A percentile compares a stretch with the other conserved stretches of the same genome.
Evolutionary conservation across 345 rosid genomes (phyloP).

Genomic region (Cochlearia excelsa): DNA sequence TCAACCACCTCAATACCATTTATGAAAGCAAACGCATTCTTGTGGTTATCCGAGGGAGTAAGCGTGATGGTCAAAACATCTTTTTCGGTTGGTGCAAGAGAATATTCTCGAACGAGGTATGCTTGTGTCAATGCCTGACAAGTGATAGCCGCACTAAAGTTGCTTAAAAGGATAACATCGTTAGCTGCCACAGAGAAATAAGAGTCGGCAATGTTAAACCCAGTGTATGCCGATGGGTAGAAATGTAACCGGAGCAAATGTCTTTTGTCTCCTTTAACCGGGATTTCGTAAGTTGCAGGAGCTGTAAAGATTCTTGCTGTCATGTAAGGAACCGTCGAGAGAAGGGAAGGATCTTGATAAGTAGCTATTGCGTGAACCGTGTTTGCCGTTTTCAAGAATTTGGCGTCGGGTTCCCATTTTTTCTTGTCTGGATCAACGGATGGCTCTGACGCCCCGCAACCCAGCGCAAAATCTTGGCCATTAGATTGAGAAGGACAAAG

Average conservation of each 20-base stretch:
- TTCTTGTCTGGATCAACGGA: conserved; percentile 59
- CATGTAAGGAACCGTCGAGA: conserved; percentile 66
- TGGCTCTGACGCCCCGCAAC: conserved; percentile 50
- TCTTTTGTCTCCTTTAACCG: conserved; percentile 41
- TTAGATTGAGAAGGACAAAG: conserved; percentile 29
- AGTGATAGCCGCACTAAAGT: conserved; percentile 71
- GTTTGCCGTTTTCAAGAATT: conserved; percentile 39
- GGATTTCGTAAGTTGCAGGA: conserved; percentile 51
- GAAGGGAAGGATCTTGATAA: conserved; percentile 65
- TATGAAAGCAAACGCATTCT: conserved; percentile 52
- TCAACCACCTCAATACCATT: conserved; percentile 69
- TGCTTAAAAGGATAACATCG: conserved; percentile 53
- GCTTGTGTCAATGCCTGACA: conserved; percentile 70
- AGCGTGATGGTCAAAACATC: conserved; percentile 45
- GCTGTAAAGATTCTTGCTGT: conserved; percentile 61
- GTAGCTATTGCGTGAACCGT: conserved; percentile 45
- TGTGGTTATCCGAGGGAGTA: conserved; percentile 46
- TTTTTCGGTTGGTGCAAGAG: conserved; percentile 43
- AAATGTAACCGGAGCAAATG: conserved; percentile 57
- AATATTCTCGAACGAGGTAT: conserved; percentile 60
- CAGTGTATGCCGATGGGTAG: conserved; percentile 56
- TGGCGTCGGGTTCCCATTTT: conserved; percentile 57
- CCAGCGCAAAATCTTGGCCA: conserved; percentile 34
- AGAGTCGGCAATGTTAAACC: conserved; percentile 45
- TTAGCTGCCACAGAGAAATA: conserved; percentile 56